Base-by-base conservation (phyloP, 225 moss, liverwort and hornwort species). In the Anthoceros angustus region DNA sequence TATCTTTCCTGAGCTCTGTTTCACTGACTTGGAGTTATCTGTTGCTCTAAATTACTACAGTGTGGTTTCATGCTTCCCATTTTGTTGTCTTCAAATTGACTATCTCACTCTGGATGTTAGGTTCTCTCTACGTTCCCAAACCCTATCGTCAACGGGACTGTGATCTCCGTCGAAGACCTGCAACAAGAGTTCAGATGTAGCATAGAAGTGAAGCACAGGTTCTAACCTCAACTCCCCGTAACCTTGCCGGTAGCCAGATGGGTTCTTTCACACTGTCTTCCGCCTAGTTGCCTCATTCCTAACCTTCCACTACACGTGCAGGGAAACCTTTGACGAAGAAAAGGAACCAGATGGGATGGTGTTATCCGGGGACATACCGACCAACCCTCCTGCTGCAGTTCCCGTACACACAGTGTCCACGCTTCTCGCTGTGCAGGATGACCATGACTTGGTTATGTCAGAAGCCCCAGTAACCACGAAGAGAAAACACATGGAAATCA, bases 181-280 rank as follows among this genome's bases (percentile, higher is more conserved):
- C 98, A 92, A 73, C 92, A 89, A 74, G 98, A 98, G 61, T 98
- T 98, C 43, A 76, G 78, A 21, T 98, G 98, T 80, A 87, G 81
- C 67, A 83, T 98, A 42, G 85, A 98, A 43, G 68, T 98, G 68
- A 98, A 86, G 75, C 89, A 98, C 77, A 98, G 89, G 93, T 93
- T 72, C 66, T 40, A 42, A 7, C 41, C 16, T 15, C 8, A 12
- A 15, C 24, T 42, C 18, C 12, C 15, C 8, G 5, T 3, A 48
- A 21, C 24, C 63, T 50, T 2, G 40, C 5, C 43, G 40, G 0
- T 2, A 66, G 42, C 23, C 15, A 9, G n/a, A 62, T 70, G 39
- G n/a, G 5, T 7, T 62, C 9, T 11, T 24, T 25, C 7, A 14
- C 14, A 12, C 8, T 18, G 39, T 23, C 12, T 12, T 6, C 40